Evolutionary conservation across 371 early-diverging fungal species (phyloP).

Genomic region (Rhizopus sp.): DNA sequence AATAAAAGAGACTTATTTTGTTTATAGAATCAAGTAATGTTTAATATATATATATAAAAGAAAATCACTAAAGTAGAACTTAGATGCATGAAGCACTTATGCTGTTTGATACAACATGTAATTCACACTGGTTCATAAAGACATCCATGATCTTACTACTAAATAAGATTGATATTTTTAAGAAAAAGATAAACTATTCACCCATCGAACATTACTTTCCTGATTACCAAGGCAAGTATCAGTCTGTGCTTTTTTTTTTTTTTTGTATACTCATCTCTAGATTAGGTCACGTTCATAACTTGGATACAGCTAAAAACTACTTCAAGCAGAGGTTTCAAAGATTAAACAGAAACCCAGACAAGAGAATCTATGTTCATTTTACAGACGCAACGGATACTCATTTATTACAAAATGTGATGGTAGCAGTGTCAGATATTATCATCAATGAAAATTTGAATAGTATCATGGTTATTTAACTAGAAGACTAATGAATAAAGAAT

Average conservation of each 20-base stretch:
- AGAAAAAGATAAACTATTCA: constrained; percentile 76
- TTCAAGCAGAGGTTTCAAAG: constrained; percentile 43
- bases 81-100: constrained; percentile 94
- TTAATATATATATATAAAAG: no score
- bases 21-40: constrained; percentile 25
- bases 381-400: constrained; percentile 67
- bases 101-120: constrained; percentile 94
- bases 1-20: background rate
- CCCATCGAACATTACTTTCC: constrained; percentile 86
- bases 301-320: constrained; percentile 33
- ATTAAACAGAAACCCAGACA: constrained; percentile 44
- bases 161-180: constrained; percentile 96
- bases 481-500: no score
- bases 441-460: constrained; percentile 50
- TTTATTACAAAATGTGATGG: constrained; percentile 60
- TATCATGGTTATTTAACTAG: constrained; percentile 26
- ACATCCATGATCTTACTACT: constrained; percentile 94
- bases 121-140: constrained; percentile 90
- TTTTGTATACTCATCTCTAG: background rate
- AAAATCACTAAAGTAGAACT: constrained; percentile 19
- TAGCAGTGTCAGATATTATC: constrained; percentile 60
- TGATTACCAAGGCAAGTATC: constrained; percentile 71
- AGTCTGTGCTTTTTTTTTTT: background rate
- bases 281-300: constrained; percentile 29
- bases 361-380: constrained; percentile 60